Base-by-base conservation (phyloP, 2,329 filamentous ascomycete genomes). In the Claviceps spartinae region DNA sequence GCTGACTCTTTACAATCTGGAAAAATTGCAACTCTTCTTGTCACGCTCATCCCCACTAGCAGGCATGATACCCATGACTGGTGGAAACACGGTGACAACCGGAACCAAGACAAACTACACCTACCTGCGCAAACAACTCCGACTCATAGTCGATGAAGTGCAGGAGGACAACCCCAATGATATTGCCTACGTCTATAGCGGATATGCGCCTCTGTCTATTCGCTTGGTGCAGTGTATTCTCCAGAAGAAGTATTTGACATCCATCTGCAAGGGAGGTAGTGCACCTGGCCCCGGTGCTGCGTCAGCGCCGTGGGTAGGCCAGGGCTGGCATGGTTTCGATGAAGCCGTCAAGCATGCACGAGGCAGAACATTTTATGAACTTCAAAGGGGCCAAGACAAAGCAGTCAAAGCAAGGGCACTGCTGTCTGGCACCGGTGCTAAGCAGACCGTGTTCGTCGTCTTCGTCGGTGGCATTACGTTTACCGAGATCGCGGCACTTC, bases 381-480 rank as follows among this genome's bases (percentile, higher is more conserved):
- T 86, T 43, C 93, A 98, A 64, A 91, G 88, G 61, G 90, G 90
- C 2, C 88, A 95, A 62, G 90, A 96, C 63, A 95, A 93, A 65
- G 89, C 90, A 1, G 82, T 91, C 36, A 90, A 91, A 61, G 91
- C 91, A 16, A 77, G 89, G 52, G 84, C 88, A 54, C 78, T 94
- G 26, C 72, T 98, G 41, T 87, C 88, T 47, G 88, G 89, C 0
- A 87, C 87, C 2, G 78, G 79, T 16, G 80, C 80, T 49, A 83
- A 82, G 65, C 95, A 95, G 72, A 91, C 86, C 0, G 85, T 95
- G 0, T 87, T 96, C 62, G 83, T 98, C n/a, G 95, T 97, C 59
- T 97, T 97, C 68, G 72, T 98, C 18, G 93, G 93, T n/a, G 94
- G 93, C 2, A 86, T 98, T 52, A 96, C 89, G 0, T 95, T 94